A percentile compares a stretch with the other conserved stretches of the same genome.
phyloP scores from a whole-genome alignment of 805 yeast genomes.

The Spathaspora passalidarum region DNA sequence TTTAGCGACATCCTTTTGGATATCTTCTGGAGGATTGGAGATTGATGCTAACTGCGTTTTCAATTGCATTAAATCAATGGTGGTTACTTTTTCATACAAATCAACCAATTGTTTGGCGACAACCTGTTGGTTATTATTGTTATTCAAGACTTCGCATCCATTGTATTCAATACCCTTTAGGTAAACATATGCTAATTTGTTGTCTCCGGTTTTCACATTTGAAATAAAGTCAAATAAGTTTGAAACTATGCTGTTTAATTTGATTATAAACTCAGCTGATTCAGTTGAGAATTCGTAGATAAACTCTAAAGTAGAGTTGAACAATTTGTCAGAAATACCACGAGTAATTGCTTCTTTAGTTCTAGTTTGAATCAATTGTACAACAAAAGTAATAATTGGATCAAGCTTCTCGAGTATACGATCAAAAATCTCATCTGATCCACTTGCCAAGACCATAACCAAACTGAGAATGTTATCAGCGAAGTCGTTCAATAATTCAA shows the following conservation, averaged over 20 bases:
- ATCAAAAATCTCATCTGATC: constrained; percentile 49
- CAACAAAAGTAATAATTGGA: constrained; percentile 35
- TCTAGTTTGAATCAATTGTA: constrained; percentile 27
- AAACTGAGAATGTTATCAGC: constrained; percentile 73
- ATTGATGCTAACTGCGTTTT: constrained; percentile 21
- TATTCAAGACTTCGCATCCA: constrained; percentile 28
- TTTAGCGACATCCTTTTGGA: constrained; percentile 31
- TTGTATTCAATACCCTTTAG: constrained; percentile 44
- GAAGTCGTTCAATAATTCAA: constrained; percentile 56
- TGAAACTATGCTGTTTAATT: constrained; percentile 10
- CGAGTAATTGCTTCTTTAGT: background rate
- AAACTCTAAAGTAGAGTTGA: constrained; percentile 54
- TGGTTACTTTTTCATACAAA: constrained; percentile 20
- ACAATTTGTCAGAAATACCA: constrained; percentile 38
- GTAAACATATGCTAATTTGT: constrained; percentile 31
- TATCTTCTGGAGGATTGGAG: constrained; percentile 24
- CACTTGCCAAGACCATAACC: constrained; percentile 61
- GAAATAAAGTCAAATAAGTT: constrained; percentile 7
- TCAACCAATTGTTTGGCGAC: constrained; percentile 19
- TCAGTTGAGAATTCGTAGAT: constrained; percentile 60
- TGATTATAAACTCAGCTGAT: constrained; percentile 49
- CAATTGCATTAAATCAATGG: constrained; percentile 29
- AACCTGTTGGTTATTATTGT: constrained; percentile 16
- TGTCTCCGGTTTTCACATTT: constrained; percentile 13
- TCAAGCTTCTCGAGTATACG: constrained; percentile 46